phyloP scores from a whole-genome alignment of 371 early-diverging fungal genomes.

The Globomyces sp. region DNA sequence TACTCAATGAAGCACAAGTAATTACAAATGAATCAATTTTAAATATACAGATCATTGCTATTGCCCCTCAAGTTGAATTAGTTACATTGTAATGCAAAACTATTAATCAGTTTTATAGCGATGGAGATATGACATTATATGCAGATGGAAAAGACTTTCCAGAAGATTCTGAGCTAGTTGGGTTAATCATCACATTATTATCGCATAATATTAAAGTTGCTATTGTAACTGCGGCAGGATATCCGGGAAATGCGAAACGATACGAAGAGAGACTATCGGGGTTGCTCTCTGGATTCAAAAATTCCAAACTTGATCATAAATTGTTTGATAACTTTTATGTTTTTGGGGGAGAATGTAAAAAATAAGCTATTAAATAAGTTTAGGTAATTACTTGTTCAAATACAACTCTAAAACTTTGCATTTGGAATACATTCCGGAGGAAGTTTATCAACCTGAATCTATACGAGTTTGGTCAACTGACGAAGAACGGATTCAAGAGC shows the following conservation, averaged over 20 bases:
- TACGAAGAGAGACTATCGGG: conserved; percentile 75
- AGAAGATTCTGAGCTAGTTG: conserved; percentile 58
- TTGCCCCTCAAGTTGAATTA: conserved; percentile 50
- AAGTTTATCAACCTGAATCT: conserved; percentile 36
- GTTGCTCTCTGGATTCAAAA: conserved; percentile 59
- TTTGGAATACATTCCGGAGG: conserved; percentile 61
- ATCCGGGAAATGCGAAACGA: conserved; percentile 59
- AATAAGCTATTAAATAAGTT: neutral
- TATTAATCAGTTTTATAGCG: conserved; percentile 24
- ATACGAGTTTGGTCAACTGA: conserved; percentile 29
- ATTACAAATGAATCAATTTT: neutral
- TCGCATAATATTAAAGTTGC: conserved; percentile 61
- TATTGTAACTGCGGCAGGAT: conserved; percentile 86
- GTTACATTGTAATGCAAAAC: conserved; percentile 62
- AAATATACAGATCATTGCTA: conserved; percentile 28
- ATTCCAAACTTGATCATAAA: conserved; percentile 44
- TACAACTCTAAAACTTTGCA: conserved; percentile 51
- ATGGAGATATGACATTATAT: conserved; percentile 87
- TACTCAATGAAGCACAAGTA: conserved; percentile 76
- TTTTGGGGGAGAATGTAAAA: conserved; percentile 49
- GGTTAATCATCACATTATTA: conserved; percentile 60
- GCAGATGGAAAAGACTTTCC: conserved; percentile 81
- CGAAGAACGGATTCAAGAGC: conserved; percentile 46
- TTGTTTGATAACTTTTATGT: conserved; percentile 65
- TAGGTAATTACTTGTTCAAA: conserved; percentile 75